These are phyloP conservation scores for Fusarium mexicanum DNA, from an alignment of 2,329 filamentous ascomycete species.

Conservation along the genomic window DNA sequence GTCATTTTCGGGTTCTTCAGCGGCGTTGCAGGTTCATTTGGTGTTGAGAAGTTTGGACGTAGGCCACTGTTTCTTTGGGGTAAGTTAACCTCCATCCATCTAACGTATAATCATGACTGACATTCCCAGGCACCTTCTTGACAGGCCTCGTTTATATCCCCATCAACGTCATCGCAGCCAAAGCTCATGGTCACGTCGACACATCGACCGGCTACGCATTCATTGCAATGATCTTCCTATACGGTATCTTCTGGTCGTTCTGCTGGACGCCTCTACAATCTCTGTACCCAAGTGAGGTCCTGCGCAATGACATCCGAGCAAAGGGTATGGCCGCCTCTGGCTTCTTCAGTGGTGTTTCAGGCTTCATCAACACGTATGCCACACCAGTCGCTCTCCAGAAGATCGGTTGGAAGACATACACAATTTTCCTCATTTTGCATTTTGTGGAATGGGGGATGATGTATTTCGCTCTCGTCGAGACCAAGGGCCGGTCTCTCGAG, in stretches of 20 bases:
- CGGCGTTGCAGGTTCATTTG: background rate
- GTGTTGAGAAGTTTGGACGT: background rate
- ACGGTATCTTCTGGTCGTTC: background rate
- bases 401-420: conserved; percentile 1
- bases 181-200: background rate
- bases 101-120: background rate
- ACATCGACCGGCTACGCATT: background rate
- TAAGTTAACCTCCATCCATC: background rate
- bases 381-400: background rate
- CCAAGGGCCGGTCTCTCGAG: background rate
- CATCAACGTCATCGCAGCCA: background rate
- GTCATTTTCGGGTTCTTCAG: background rate
- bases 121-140: background rate
- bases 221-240: conserved; percentile 2
- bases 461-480: background rate
- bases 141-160: conserved; percentile 4
- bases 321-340: background rate
- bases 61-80: background rate
- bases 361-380: conserved; percentile 6
- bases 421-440: background rate
- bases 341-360: background rate
- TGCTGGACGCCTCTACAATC: conserved; percentile 6
- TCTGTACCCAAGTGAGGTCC: background rate
- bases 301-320: conserved; percentile 1
- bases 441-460: background rate